A percentile compares a stretch with the other conserved stretches of the same genome.
These are phyloP conservation scores for Vanrija sp. DNA, from an alignment of 1,284 basidiomycete genomes.

Conservation along the genomic window DNA sequence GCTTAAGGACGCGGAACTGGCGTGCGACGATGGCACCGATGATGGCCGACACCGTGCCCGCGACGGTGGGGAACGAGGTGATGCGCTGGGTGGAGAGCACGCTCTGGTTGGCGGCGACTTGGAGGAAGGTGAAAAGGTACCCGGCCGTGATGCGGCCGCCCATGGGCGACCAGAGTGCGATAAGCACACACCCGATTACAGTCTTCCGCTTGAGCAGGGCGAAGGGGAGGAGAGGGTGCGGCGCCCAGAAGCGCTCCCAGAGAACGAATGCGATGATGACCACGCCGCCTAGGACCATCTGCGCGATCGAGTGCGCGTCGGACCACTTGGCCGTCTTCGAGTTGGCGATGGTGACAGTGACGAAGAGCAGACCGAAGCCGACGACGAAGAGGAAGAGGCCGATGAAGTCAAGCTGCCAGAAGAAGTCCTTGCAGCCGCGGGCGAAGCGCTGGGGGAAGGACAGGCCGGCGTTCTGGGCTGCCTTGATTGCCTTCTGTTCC, in stretches of 20 bases:
- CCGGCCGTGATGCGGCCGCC: constrained; percentile 22
- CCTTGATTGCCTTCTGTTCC: constrained; percentile 29
- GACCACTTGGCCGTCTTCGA: constrained; percentile 31
- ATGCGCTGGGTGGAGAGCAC: constrained; percentile 43
- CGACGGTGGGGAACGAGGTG: constrained; percentile 51
- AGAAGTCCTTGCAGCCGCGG: constrained; percentile 33
- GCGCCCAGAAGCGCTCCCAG: constrained; percentile 46
- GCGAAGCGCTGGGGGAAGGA: neutral
- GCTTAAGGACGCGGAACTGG: constrained; percentile 46
- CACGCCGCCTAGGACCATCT: constrained; percentile 46
- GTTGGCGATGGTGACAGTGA: constrained; percentile 48
- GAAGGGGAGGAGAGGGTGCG: constrained; percentile 48
- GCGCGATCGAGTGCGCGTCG: constrained; percentile 42
- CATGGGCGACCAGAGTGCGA: constrained; percentile 33
- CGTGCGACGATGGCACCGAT: constrained; percentile 44
- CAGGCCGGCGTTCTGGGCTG: constrained; percentile 13
- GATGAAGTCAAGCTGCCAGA: constrained; percentile 49
- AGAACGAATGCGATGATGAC: constrained; percentile 41
- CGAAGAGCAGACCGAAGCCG: constrained; percentile 30
- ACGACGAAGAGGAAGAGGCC: constrained; percentile 42
- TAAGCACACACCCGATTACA: constrained; percentile 43
- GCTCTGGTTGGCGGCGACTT: constrained; percentile 40
- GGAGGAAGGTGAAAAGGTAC: constrained; percentile 44
- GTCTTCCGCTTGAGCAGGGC: constrained; percentile 44
- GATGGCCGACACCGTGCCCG: constrained; percentile 42